A percentile compares a stretch with the other conserved stretches of the same genome.
phyloP scores from a whole-genome alignment of 208 protist species.

The Blechomonas ayalai region DNA sequence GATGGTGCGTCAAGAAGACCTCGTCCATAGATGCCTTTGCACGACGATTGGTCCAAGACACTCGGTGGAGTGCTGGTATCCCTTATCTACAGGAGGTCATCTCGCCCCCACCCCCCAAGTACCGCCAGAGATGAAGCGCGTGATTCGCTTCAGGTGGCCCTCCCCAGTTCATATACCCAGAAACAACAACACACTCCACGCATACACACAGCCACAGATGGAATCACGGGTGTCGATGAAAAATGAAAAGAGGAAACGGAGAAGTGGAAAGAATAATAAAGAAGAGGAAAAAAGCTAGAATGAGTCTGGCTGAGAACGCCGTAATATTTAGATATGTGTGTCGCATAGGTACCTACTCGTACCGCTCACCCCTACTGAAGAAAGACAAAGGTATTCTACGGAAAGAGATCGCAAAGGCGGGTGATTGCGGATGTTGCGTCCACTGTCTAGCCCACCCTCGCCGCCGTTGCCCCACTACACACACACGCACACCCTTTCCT shows the following conservation, averaged over 20 bases:
- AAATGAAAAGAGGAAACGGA: conserved; percentile 9
- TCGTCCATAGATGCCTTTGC: conserved; percentile 5
- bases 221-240: neutral
- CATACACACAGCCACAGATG: conserved; percentile 1
- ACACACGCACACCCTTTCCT: too few relatives aligned
- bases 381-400: conserved; percentile 4
- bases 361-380: neutral
- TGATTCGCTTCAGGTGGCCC: too few relatives aligned
- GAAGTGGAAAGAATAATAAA: conserved; percentile 7
- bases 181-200: conserved; percentile 3
- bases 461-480: too few relatives aligned
- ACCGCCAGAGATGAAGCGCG: too few relatives aligned
- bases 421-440: too few relatives aligned
- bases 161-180: neutral
- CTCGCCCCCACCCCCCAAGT: too few relatives aligned
- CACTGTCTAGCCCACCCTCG: too few relatives aligned
- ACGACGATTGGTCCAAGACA: too few relatives aligned
- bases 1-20: conserved; percentile 5
- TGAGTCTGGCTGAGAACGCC: conserved; percentile 3
- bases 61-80: too few relatives aligned
- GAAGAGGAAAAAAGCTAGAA: neutral
- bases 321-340: neutral
- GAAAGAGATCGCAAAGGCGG: too few relatives aligned
- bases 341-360: neutral
- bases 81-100: too few relatives aligned